These are phyloP conservation scores for Hypomontagnella submonticulosa DNA, from an alignment of 495 filamentous ascomycete species.

Conservation along the genomic window DNA sequence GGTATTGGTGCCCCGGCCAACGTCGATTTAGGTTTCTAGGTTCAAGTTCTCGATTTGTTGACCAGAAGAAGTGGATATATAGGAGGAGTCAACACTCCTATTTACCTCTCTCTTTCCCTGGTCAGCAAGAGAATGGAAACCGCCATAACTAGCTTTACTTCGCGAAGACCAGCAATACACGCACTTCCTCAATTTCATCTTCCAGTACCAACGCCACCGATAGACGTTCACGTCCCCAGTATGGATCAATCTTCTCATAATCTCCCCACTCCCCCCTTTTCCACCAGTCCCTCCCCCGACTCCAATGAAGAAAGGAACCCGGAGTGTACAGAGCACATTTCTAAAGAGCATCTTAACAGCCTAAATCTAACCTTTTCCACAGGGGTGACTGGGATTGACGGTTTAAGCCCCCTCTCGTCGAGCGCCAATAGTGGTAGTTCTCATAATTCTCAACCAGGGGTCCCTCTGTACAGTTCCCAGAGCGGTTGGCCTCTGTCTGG, in stretches of 20 bases:
- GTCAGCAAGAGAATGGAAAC: slow-evolving; percentile 43
- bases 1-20: too few species aligned
- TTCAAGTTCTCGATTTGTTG: too few species aligned
- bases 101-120: slow-evolving; percentile 1
- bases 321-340: too few species aligned
- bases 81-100: slow-evolving; percentile 8
- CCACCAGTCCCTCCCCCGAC: neutral
- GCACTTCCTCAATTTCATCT: slow-evolving; percentile 47
- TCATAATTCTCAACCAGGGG: slow-evolving; percentile 60
- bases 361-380: slow-evolving; percentile 57
- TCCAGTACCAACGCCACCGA: slow-evolving; percentile 39
- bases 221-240: slow-evolving; percentile 46
- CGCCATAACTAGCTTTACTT: slow-evolving; percentile 44
- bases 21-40: too few species aligned
- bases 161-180: slow-evolving; percentile 47
- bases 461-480: slow-evolving; percentile 58
- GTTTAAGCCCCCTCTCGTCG: slow-evolving; percentile 68
- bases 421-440: slow-evolving; percentile 66
- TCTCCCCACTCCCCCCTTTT: slow-evolving; percentile 1
- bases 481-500: slow-evolving; percentile 66
- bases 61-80: slow-evolving; percentile 8
- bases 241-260: slow-evolving; percentile 35
- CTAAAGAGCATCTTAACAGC: slow-evolving; percentile 24
- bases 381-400: slow-evolving; percentile 66
- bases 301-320: too few species aligned